These are phyloP conservation scores for Tricholomella constricta DNA, from an alignment of 768 basidiomycete genomes.

Conservation along the genomic window DNA sequence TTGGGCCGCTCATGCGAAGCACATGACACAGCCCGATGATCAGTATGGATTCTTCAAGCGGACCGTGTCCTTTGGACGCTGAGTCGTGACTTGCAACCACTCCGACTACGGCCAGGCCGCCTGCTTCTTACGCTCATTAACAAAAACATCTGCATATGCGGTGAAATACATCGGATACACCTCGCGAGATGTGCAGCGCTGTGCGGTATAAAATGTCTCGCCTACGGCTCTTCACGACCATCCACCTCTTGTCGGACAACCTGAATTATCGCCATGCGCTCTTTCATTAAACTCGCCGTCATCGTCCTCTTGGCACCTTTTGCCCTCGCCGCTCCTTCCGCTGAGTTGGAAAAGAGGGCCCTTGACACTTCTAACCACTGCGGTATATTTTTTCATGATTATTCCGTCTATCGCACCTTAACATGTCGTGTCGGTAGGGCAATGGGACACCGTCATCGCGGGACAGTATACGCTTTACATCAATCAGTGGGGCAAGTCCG, in stretches of 20 bases:
- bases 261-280: conserved; percentile 16
- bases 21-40: conserved; percentile 17
- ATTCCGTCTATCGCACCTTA: neutral
- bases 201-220: conserved; percentile 10
- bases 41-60: conserved; percentile 2
- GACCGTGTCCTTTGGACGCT: conserved; percentile 3
- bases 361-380: conserved; percentile 42
- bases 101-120: too few species aligned
- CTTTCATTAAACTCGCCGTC: conserved; percentile 26
- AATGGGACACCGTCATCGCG: conserved; percentile 51
- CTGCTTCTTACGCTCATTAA: neutral
- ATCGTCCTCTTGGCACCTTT: conserved; percentile 32
- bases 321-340: conserved; percentile 31
- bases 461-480: conserved; percentile 51
- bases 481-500: conserved; percentile 47
- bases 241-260: neutral
- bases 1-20: too few species aligned
- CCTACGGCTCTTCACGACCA: neutral
- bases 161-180: conserved; percentile 14
- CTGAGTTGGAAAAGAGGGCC: conserved; percentile 27
- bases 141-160: neutral
- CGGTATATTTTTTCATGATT: conserved; percentile 22
- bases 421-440: conserved; percentile 31
- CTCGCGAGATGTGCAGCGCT: conserved; percentile 7
- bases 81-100: neutral